Base-by-base conservation (phyloP, 2,329 filamentous ascomycete genomes). In the Myriosclerotinia scirpicola region DNA sequence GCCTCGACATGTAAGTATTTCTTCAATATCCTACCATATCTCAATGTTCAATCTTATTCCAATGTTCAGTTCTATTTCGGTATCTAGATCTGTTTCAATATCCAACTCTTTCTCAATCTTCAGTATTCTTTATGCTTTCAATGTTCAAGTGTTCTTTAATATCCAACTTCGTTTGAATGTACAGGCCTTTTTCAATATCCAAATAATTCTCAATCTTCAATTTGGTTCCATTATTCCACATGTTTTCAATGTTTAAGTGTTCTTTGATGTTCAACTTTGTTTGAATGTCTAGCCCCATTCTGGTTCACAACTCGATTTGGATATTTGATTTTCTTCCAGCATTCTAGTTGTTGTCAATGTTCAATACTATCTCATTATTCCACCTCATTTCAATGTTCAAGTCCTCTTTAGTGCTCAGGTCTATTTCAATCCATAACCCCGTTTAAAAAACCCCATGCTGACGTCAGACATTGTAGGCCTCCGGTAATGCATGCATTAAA, bases 401-500 rank as follows among this genome's bases (percentile, higher is more conserved):
- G 20, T 42, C 14, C 7, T 11, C 22, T 30, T 22, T 5, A 30
- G 20, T 3, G 5, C 3, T 12, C 38, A 22, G 20, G 1, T 58
- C 15, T 5, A 34, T 44, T 58, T 44, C 15, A n/a, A 58, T n/a
- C 2, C n/a, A 2, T 22, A 46, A 20, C 55, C 44, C 5, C 34
- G 11, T 20, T n/a, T 34, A 11, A 58, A n/a, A 36, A 34, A 8
- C 20, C 26, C 20, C 15, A 30, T 46, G 38, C 44, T 61, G 44
- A 61, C 58, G 1, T 38, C 20, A 15, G 5, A 26, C 7, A 5
- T 12, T 17, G 5, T 46, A 61, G 58, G 44, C 80, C 36, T 87
- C 84, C 5, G 84, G 84, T 15, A 83, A 86, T 72, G 82, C 84
- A 17, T 88, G 83, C 67, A 80, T 84, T 69, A 85, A 84, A 73